phyloP scores from a whole-genome alignment of 2,329 filamentous ascomycete species.

The Cryoendolithus antarcticus region DNA sequence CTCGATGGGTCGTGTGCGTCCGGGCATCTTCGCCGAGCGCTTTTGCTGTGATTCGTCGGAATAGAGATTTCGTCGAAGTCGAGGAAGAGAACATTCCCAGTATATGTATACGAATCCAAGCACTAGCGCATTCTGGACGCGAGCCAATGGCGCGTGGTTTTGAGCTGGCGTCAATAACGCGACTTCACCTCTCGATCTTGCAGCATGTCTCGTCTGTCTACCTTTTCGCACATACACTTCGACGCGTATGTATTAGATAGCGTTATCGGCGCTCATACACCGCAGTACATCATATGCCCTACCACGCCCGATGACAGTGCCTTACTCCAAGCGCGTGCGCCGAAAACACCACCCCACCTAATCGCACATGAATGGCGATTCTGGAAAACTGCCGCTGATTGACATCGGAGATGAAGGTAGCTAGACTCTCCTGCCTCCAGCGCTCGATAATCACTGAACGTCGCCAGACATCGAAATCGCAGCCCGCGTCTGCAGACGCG shows the following conservation, averaged over 20 bases:
- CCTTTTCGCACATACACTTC: neutral
- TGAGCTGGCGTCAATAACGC: too few relatives aligned
- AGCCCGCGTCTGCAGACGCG: conserved; percentile 61
- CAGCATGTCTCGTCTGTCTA: too few relatives aligned
- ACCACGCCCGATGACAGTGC: conserved; percentile 21
- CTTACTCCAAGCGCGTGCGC: conserved; percentile 24
- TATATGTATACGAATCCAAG: too few relatives aligned
- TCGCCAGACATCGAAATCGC: conserved; percentile 61
- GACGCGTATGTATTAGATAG: neutral
- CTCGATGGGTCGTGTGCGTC: conserved; percentile 50
- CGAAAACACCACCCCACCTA: conserved; percentile 15
- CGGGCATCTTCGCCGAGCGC: conserved; percentile 20
- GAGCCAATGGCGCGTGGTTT: too few relatives aligned
- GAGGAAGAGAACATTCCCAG: too few relatives aligned
- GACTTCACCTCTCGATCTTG: too few relatives aligned
- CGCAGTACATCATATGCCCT: neutral
- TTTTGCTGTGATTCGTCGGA: too few relatives aligned
- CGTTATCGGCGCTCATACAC: too few relatives aligned
- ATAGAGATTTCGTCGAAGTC: too few relatives aligned
- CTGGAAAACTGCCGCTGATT: conserved; percentile 24
- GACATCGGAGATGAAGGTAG: conserved; percentile 30
- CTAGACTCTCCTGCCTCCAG: too few relatives aligned
- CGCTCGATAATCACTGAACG: too few relatives aligned
- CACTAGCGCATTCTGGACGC: too few relatives aligned
- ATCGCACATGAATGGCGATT: conserved; percentile 21